Conservation (phyloP, 2,329 filamentous ascomycete species). For the Paecilomyces sp. region DNA sequence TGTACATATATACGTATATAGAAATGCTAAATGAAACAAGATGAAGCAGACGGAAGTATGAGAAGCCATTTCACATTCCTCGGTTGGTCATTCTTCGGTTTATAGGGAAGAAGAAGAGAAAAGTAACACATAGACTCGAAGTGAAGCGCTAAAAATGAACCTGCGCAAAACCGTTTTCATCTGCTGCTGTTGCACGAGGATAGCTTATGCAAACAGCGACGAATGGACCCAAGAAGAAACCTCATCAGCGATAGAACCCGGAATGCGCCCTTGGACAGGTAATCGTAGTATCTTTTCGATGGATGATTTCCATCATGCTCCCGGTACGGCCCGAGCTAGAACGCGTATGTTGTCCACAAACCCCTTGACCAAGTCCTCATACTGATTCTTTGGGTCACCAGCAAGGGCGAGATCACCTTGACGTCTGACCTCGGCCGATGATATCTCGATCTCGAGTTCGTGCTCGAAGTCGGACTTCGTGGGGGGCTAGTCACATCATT, state of each 20-base stretch:
- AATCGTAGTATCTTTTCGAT: not conserved
- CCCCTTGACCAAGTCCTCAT: constrained; percentile 40
- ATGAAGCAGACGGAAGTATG: not conserved
- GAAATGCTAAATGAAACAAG: not conserved
- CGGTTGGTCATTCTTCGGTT: not conserved
- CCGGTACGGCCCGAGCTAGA: constrained; percentile 34
- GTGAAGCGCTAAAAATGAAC: not conserved
- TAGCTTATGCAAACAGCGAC: not conserved
- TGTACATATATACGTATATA: not conserved
- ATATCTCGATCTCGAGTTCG: constrained; percentile 44
- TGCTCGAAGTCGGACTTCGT: constrained; percentile 37
- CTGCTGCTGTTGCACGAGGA: not conserved
- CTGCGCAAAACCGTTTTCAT: not conserved
- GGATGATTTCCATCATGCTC: constrained; percentile 11
- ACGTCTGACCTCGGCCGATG: constrained; percentile 36
- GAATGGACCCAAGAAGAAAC: not conserved
- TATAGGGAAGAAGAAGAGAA: not conserved
- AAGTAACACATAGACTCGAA: not conserved
- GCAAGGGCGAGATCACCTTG: constrained; percentile 36
- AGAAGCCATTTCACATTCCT: not conserved
- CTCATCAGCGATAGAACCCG: not conserved
- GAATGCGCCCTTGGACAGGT: not conserved
- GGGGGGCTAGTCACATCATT: constrained; percentile 13
- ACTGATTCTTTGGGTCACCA: constrained; percentile 33
- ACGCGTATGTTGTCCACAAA: constrained; percentile 44